Base-by-base conservation (phyloP, 768 basidiomycete species). In the Mrakia frigida region DNA sequence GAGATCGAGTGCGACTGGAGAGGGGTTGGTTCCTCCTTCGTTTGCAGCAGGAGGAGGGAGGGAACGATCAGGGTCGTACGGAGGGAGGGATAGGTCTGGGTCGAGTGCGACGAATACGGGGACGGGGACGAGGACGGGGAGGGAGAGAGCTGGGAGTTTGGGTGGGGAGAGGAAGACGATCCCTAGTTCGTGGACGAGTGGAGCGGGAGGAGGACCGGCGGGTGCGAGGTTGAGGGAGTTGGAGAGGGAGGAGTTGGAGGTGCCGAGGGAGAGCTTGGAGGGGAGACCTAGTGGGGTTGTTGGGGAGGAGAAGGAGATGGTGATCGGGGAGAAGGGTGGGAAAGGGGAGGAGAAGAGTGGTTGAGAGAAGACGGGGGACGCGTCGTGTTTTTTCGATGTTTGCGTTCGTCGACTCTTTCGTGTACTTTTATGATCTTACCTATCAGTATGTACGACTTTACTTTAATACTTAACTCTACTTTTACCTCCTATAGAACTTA, bases 231-330 rank as follows among this genome's bases (percentile, higher is more conserved):
- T 69, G n/a, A 41, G 70, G 18, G 35, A 50, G n/a, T 21, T 46
- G n/a, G 43, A 52, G 28, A 52, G 50, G 52, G 33, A 21, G 70
- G 70, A 35, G 60, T 7, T 74, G 43, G 73, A 65, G 35, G 41
- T 46, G 7, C 61, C 73, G 23, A 74, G 73, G 61, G 73, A 74
- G 73, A 65, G 61, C 21, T n/a, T 74, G 41, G 73, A 74, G 43
- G 70, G 28, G 23, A 35, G 53, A 33, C 53, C 25, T 4, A 72
- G 53, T 14, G 31, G 10, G 9, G 41, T 25, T 2, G 33, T 7
- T 25, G 41, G n/a, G 13, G 28, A 11, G 9, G 70, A 72, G 33
- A 23, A 35, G 14, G 65, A 68, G 21, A 25, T 9, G 25, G 56
- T 6, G 56, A 14, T 25, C 18, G 56, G 56, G 25, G 56, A 25